Evolutionary conservation across 2,329 filamentous ascomycete genomes (phyloP), one percentile per base, ranked within the genome.

Genomic region (Clonostachys sp.): DNA sequence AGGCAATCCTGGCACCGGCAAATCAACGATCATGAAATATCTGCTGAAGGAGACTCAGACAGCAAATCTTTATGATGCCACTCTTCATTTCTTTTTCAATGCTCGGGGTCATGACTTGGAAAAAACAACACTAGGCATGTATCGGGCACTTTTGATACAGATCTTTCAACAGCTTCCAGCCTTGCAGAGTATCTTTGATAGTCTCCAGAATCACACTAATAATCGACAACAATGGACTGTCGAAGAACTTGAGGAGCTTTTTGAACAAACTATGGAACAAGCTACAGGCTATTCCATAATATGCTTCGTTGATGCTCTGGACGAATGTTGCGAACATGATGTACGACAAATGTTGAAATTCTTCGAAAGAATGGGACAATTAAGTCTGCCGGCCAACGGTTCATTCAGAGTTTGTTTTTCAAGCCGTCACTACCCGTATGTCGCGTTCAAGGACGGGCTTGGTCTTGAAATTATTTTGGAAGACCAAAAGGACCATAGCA

Each of bases 361-460:
- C 45, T 70, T 78, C 13, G 64, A 74, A 44, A 52, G 62, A 0
- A 47, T 77, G 0, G 61, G 63, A 12, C 57, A 67, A 10, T 17
- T 55, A 2, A 59, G 63, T 4, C 45, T 56, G 0, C 45, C 54
- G 5, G 48, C 24, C 0, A 44, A 46, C 0, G 50, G 57, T 2
- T 13, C 38, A 2, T 53, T 76, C 4, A 57, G 56, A 8, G 56
- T 72, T 2, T 74, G 66, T 45, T 65, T 76, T 13, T 70, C 72
- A 0, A 76, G 72, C 42, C 61, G 77, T 0, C 70, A 75, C 36
- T 78, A 77, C 17, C 74, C 74, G 0, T 47, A 68, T 7, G 67
- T 78, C 20, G 61, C 45, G 0, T 55, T 71, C 2, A 18, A 33
- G 5, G 56, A 53, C 0, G 64, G 64, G 2, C 24, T 24, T 24